phyloP scores from a whole-genome alignment of 805 yeast genomes.

The Wickerhamia fluorescens region DNA sequence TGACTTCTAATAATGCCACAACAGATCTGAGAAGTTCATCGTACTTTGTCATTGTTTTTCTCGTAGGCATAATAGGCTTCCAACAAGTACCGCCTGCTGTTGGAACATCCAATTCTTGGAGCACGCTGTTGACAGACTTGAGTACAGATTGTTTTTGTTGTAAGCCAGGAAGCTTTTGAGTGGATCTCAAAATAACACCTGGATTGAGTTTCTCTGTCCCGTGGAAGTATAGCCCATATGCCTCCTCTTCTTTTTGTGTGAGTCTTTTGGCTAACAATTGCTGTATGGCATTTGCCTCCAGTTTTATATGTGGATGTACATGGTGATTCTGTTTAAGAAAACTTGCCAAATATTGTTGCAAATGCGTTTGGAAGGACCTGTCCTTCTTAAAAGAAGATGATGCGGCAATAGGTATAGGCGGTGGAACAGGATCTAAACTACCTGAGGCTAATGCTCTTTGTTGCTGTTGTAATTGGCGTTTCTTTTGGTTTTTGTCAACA shows the following conservation, averaged over 20 bases:
- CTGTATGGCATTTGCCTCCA: slow-evolving; percentile 33
- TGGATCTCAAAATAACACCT: slow-evolving; percentile 78
- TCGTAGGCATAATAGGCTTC: slow-evolving; percentile 86
- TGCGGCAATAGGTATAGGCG: slow-evolving; percentile 51
- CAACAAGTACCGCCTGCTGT: slow-evolving; percentile 41
- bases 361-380: slow-evolving; percentile 36
- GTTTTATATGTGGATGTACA: slow-evolving; percentile 18
- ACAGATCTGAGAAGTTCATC: slow-evolving; percentile 69
- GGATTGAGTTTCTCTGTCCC: slow-evolving; percentile 60
- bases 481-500: slow-evolving; percentile 54
- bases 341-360: slow-evolving; percentile 36
- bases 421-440: slow-evolving; percentile 45
- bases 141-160: slow-evolving; percentile 62
- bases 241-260: slow-evolving; percentile 71
- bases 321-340: slow-evolving; percentile 27
- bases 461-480: slow-evolving; percentile 40
- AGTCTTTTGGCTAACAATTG: slow-evolving; percentile 48
- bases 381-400: slow-evolving; percentile 41
- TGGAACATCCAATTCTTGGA: slow-evolving; percentile 77
- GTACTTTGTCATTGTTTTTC: slow-evolving; percentile 65
- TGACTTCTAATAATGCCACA: slow-evolving; percentile 69
- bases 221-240: slow-evolving; percentile 77
- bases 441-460: slow-evolving; percentile 8
- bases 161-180: slow-evolving; percentile 38
- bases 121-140: slow-evolving; percentile 61